Evolutionary conservation across 176 grass and related monocot species (phyloP), one percentile per base, ranked within the genome.

Genomic region (Oryza rufipogon): DNA sequence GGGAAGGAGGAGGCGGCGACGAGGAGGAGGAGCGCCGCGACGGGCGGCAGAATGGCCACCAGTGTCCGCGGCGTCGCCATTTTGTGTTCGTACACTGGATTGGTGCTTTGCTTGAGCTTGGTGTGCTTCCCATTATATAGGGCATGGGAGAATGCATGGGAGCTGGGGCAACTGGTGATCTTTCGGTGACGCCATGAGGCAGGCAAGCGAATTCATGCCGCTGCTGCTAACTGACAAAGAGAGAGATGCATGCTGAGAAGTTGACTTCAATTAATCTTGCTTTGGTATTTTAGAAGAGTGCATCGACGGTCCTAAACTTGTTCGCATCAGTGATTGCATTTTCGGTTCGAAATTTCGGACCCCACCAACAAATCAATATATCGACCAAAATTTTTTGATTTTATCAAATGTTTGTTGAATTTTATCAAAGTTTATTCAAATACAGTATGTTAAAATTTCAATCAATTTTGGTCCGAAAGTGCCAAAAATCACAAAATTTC

Each of bases 21-120:
- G 26, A 26, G 26, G 9, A 54, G 0, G 61, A 87, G 4, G 64
- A 20, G 15, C 54, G 17, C 54, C 17, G 39, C 49, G 13, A 87
- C 25, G 1, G 49, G 19, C 2, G 49, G 26, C 19, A 77, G 71
- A 34, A 82, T 66, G 11, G 80, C 32, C 4, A 56, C 25, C 11
- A 56, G 34, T 23, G 68, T 66, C 12, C 14, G 68, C 4, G 65
- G 22, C 60, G 86, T 36, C 60, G 76, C 22, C 76, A 80, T 80
- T 80, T 49, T 64, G n/a, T 64, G 16, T 54, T 54, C 16, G 4
- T 19, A 4, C 1, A 54, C 5, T 54, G 16, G 14, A 52, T 52
- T 54, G n/a, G n/a, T n/a, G n/a, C n/a, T n/a, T n/a, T 52, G 49
- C 14, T 58, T 58, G 17, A 58, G 54, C 54, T 58, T 58, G 1